These are phyloP conservation scores for Botryotinia convoluta DNA, from an alignment of 2,329 filamentous ascomycete genomes.

Conservation along the genomic window DNA sequence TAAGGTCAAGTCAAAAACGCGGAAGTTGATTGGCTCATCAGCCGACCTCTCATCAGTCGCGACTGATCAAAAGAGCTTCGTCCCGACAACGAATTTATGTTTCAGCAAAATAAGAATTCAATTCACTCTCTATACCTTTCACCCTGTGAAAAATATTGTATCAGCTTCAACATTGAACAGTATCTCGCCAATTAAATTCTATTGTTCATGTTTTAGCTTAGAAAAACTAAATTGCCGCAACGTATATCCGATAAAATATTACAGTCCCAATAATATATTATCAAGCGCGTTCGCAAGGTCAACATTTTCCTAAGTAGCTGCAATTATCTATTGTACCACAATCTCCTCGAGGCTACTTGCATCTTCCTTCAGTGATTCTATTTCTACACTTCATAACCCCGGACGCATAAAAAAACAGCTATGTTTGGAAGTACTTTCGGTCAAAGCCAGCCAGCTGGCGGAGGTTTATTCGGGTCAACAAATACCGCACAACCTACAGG, in stretches of 20 bases:
- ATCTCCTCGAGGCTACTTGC: background rate
- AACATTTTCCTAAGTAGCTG: slow-evolving; percentile 12
- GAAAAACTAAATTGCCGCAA: background rate
- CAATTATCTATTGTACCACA: background rate
- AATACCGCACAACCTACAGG: slow-evolving; percentile 18
- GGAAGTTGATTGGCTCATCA: slow-evolving; percentile 30
- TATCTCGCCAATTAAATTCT: background rate
- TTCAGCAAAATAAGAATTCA: slow-evolving; percentile 10
- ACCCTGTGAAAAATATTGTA: background rate
- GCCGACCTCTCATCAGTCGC: slow-evolving; percentile 24
- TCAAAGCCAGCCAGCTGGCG: slow-evolving; percentile 29
- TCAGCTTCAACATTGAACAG: background rate
- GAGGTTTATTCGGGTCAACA: slow-evolving; percentile 31
- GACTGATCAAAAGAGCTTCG: slow-evolving; percentile 25
- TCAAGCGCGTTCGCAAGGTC: slow-evolving; percentile 19
- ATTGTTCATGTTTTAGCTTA: background rate
- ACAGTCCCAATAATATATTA: background rate
- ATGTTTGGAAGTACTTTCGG: slow-evolving; percentile 32
- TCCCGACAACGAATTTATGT: slow-evolving; percentile 20
- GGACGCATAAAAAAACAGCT: slow-evolving; percentile 10
- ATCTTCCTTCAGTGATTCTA: background rate
- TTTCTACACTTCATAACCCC: background rate
- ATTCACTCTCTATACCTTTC: slow-evolving; percentile 1
- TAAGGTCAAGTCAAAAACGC: slow-evolving; percentile 36
- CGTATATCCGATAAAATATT: background rate